Conservation (phyloP, 2,329 filamentous ascomycete genomes). For the Arthrinium puccinioides region DNA sequence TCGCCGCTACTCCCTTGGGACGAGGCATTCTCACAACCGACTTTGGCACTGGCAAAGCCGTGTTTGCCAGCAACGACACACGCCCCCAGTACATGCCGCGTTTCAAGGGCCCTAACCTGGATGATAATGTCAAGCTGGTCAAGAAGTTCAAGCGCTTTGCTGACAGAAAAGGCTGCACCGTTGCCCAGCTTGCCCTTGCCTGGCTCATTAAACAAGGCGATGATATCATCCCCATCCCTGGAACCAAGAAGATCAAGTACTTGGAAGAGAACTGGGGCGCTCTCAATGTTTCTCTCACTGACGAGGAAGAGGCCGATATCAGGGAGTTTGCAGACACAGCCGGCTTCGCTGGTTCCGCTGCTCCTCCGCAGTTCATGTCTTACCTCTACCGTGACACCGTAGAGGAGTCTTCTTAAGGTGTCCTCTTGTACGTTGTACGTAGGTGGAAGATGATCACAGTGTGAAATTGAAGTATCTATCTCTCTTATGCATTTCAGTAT, state of each 20-base stretch:
- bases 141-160: slow-evolving; percentile 18
- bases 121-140: slow-evolving; percentile 33
- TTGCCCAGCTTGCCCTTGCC: slow-evolving; percentile 46
- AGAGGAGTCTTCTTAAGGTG: not conserved
- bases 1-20: slow-evolving; percentile 54
- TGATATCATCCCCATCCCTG: slow-evolving; percentile 30
- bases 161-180: slow-evolving; percentile 29
- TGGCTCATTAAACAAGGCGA: slow-evolving; percentile 46
- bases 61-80: slow-evolving; percentile 16
- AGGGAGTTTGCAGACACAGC: slow-evolving; percentile 13
- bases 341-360: not conserved
- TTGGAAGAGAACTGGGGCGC: slow-evolving; percentile 24
- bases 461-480: no score
- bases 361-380: not conserved
- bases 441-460: no score
- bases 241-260: slow-evolving; percentile 22
- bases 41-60: not conserved
- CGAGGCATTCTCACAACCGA: slow-evolving; percentile 48
- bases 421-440: no score
- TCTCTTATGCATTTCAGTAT: no score
- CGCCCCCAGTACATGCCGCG: slow-evolving; percentile 25
- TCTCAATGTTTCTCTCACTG: slow-evolving; percentile 22
- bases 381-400: not conserved
- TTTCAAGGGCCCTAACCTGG: slow-evolving; percentile 39
- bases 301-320: slow-evolving; percentile 27